Base-by-base conservation (phyloP, 352 stramenopile genomes). In the Blastocystis sp. region DNA sequence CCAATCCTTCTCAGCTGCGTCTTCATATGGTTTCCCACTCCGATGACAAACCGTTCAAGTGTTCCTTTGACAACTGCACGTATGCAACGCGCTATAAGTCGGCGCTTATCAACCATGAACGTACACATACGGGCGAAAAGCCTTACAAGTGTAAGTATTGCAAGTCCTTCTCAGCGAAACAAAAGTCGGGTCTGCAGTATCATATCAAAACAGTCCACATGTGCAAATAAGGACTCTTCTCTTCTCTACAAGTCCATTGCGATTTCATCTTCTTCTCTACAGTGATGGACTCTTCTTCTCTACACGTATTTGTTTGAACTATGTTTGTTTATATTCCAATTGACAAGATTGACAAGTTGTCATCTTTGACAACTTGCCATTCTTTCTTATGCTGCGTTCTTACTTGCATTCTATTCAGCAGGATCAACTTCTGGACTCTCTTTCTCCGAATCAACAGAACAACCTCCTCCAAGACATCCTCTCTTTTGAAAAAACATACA, bases 51-150 rank as follows among this genome's bases (percentile, higher is more conserved):
- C 69, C 69, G 1, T 81, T 34, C 46, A 81, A 81, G 51, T 81
- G 69, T 44, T 81, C 69, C 6, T 81, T 49, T 48, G 27, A 29
- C 4, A 64, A 64, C 42, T 81, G 69, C 36, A 27, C 24, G 21
- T 81, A 81, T n/a, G 46, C 44, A 34, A 42, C 44, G 9, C 69
- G 69, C 8, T 81, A 81, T 32, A 81, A 81, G 16, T 81, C 69
- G 16, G 69, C 69, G 14, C 40, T 81, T 6, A 48, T 81, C 16
- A 81, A 81, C 27, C 69, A 81, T 32, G 48, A 81, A 44, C 69
- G 69, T 64, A 63, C 36, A 18, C 69, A 81, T 57, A 81, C 69
- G 4, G 69, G 69, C 32, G 69, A 81, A 64, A 81, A 61, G 53
- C 69, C 69, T 4, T 81, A 63, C 36, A 63, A 64, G 44, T 81